Evolutionary conservation across 768 basidiomycete genomes (phyloP), one percentile per base, ranked within the genome.

Genomic region (Erythrobasidium yunnanense): DNA sequence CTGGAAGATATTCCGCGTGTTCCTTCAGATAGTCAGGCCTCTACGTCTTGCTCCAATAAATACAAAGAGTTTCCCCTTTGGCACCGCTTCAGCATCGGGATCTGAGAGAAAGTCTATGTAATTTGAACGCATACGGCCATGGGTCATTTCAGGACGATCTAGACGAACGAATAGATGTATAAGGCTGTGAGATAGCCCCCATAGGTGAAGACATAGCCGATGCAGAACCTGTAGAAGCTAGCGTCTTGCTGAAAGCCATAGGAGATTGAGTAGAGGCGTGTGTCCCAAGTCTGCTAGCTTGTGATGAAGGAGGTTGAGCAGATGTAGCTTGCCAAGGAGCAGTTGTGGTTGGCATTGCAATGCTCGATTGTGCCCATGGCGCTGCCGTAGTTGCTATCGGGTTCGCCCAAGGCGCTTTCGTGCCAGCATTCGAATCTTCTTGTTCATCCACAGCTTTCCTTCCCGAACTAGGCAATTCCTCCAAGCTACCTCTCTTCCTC

Each of bases 401-500:
- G 33, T 49, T 42, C 2, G 46, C 60, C 60, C 60, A 63, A 2
- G 60, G 60, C 42, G 60, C 60, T 51, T 49, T 60, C 2, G 57
- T 60, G 7, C 38, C 42, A 20, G 15, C 22, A 20, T 20, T 45
- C 42, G 42, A 45, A 45, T 45, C 22, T 15, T 45, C 22, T 45
- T 32, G 33, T 55, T 33, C 54, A 23, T 52, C 51, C n/a, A 29
- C 33, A 23, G 29, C 20, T 52, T 52, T 7, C n/a, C 29, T 11
- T 52, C 18, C 20, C 13, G 50, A 52, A 46, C 22, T 58, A 20
- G 56, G 56, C 18, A 58, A 27, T 4, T 33, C 38, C 22, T 58
- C 56, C 11, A 23, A 23, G 35, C 11, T 58, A 3, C 33, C 56
- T 25, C 7, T 8, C 22, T 25, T 42, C 17, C 53, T 6, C 74